Evolutionary conservation across 1,284 basidiomycete species (phyloP).

Genomic region (Sporisorium iseilematis-ciliati): DNA sequence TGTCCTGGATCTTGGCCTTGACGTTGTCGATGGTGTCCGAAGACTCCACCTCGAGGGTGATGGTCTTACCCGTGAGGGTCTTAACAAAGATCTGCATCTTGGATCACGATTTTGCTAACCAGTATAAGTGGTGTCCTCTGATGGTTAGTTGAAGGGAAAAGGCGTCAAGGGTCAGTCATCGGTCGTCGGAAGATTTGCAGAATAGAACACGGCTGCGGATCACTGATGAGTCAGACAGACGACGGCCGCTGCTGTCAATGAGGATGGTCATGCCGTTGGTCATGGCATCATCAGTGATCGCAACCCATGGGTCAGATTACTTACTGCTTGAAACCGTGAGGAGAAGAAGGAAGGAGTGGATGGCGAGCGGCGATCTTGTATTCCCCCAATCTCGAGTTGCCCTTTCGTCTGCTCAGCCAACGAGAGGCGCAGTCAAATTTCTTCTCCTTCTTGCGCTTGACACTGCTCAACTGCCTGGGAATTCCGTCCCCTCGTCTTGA

Average conservation of each 20-base stretch:
- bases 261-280: neutral
- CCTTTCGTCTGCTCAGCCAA: slow-evolving; percentile 1
- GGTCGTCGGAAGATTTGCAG: too few species aligned
- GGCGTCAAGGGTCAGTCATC: neutral
- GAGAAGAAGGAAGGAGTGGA: slow-evolving; percentile 15
- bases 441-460: neutral
- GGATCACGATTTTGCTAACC: slow-evolving; percentile 61
- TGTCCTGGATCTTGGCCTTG: slow-evolving; percentile 73
- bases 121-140: slow-evolving; percentile 63
- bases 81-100: slow-evolving; percentile 68
- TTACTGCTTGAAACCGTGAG: slow-evolving; percentile 52
- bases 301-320: slow-evolving; percentile 26
- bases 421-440: slow-evolving; percentile 28
- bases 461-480: slow-evolving; percentile 15
- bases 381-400: neutral
- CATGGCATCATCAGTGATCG: neutral
- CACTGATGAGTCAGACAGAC: neutral
- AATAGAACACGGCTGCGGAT: neutral
- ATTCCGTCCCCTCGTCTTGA: neutral
- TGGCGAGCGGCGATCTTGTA: slow-evolving; percentile 12
- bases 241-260: neutral
- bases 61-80: slow-evolving; percentile 70
- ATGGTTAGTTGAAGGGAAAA: neutral
- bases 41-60: slow-evolving; percentile 71
- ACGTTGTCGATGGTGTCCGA: slow-evolving; percentile 70